Percentiles rank a stretch among this genome's conserved stretches.
Evolutionary conservation across 2,329 filamentous ascomycete species (phyloP).

Genomic region (Biscogniauxia marginata): DNA sequence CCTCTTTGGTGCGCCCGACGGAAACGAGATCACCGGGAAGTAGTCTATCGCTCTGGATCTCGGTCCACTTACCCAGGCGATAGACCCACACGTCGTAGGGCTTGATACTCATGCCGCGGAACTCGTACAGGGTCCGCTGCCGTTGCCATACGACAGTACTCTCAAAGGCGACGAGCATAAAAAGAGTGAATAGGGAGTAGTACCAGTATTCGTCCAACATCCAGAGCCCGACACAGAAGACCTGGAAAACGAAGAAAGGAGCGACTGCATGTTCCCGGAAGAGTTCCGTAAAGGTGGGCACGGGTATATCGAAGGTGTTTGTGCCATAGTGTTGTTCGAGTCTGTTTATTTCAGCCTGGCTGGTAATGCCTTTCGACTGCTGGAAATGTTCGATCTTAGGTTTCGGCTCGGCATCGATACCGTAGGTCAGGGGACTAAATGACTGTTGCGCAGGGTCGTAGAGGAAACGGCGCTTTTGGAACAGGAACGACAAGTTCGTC

Average conservation of each 20-base stretch:
- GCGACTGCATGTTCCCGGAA: constrained; percentile 98
- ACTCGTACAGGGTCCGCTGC: constrained; percentile 91
- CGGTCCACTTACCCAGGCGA: constrained; percentile 81
- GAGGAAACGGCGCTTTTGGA: constrained; percentile 96
- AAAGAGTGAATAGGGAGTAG: constrained; percentile 96
- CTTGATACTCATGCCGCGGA: constrained; percentile 99
- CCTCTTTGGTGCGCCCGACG: constrained; percentile 90
- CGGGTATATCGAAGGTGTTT: constrained; percentile 97
- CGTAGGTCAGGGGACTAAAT: constrained; percentile 82
- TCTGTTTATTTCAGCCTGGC: constrained; percentile 71
- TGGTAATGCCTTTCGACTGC: constrained; percentile 70
- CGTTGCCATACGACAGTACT: constrained; percentile 99
- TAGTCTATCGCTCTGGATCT: constrained; percentile 86
- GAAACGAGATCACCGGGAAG: constrained; percentile 92
- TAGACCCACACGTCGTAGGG: constrained; percentile 94
- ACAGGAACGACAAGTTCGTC: constrained; percentile 81
- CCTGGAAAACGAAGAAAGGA: constrained; percentile 98
- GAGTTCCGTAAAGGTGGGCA: constrained; percentile 90
- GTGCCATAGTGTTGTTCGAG: constrained; percentile 91
- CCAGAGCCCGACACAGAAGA: constrained; percentile 98
- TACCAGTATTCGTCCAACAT: constrained; percentile 99
- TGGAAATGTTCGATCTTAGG: constrained; percentile 78
- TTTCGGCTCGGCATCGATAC: constrained; percentile 82
- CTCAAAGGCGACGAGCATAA: constrained; percentile 97
- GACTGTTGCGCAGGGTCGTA: constrained; percentile 68